Conservation (phyloP, 805 yeast species). For the Candida glaebosa region DNA sequence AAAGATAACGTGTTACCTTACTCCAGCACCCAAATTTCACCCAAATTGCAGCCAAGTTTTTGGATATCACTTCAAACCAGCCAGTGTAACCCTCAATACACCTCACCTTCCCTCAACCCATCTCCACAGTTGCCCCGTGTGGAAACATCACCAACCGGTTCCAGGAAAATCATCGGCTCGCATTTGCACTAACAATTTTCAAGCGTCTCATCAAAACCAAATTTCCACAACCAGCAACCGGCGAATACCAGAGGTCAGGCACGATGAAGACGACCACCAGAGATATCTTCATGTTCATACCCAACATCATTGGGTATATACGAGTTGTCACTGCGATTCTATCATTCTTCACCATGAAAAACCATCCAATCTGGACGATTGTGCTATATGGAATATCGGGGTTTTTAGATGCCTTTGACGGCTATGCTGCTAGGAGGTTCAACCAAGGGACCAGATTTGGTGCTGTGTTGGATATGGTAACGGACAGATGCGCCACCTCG, state of each 20-base stretch:
- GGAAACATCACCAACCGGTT: too few species aligned
- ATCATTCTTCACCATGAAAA: slow-evolving; percentile 78
- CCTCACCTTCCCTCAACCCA: too few species aligned
- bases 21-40: too few species aligned
- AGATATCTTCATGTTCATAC: slow-evolving; percentile 75
- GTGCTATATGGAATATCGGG: slow-evolving; percentile 83
- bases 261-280: slow-evolving; percentile 29
- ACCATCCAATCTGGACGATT: slow-evolving; percentile 78
- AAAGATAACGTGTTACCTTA: too few species aligned
- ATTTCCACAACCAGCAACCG: too few species aligned
- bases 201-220: too few species aligned
- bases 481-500: slow-evolving; percentile 95
- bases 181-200: too few species aligned
- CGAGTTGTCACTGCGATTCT: slow-evolving; percentile 79
- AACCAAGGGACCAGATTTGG: slow-evolving; percentile 92
- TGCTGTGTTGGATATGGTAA: slow-evolving; percentile 97
- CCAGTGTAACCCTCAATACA: too few species aligned
- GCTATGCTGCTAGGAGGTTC: slow-evolving; percentile 86
- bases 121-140: too few species aligned
- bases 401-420: slow-evolving; percentile 92
- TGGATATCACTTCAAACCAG: too few species aligned
- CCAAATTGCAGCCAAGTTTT: too few species aligned
- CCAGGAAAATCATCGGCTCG: background rate
- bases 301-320: slow-evolving; percentile 86
- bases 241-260: too few species aligned